A percentile compares a stretch with the other conserved stretches of the same genome.
Evolutionary conservation across 2,329 filamentous ascomycete species (phyloP).

Genomic region (Drechslera avenae): DNA sequence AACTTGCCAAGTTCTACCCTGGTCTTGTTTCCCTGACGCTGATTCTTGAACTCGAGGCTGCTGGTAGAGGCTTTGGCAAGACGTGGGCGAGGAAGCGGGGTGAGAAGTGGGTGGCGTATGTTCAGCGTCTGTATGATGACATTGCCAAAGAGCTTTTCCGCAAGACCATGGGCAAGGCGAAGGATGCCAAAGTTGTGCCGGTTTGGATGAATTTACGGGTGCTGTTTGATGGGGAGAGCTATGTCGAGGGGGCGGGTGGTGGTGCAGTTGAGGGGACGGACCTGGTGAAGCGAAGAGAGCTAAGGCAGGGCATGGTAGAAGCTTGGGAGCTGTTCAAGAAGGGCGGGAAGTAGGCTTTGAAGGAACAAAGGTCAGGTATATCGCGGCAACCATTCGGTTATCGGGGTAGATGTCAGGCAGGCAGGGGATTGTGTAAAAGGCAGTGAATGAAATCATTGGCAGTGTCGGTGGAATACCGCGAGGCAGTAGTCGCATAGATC

Average conservation of each 20-base stretch:
- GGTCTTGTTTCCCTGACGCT: constrained; percentile 24
- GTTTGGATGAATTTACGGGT: constrained; percentile 31
- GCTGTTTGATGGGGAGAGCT: constrained; percentile 32
- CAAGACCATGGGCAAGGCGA: background rate
- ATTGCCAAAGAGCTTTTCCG: constrained; percentile 21
- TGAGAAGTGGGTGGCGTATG: constrained; percentile 27
- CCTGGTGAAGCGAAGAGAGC: constrained; percentile 11
- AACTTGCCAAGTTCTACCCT: constrained; percentile 31
- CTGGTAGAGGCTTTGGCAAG: constrained; percentile 21
- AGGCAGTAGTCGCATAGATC: too few relatives aligned
- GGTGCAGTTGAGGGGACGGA: background rate
- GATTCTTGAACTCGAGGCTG: constrained; percentile 28
- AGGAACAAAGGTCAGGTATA: too few relatives aligned
- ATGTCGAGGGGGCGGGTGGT: constrained; percentile 2
- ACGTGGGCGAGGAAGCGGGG: constrained; percentile 12
- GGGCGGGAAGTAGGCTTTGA: background rate
- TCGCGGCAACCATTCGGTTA: too few relatives aligned
- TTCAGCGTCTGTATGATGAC: constrained; percentile 22
- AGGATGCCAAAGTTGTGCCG: constrained; percentile 21
- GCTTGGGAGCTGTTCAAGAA: constrained; percentile 26
- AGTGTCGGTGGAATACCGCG: background rate
- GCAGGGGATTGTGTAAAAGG: background rate
- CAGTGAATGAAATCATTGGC: background rate
- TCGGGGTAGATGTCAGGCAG: background rate
- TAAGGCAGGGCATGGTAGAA: constrained; percentile 16